Conservation (phyloP, 139 green algal species). For the Micromonas commoda region DNA sequence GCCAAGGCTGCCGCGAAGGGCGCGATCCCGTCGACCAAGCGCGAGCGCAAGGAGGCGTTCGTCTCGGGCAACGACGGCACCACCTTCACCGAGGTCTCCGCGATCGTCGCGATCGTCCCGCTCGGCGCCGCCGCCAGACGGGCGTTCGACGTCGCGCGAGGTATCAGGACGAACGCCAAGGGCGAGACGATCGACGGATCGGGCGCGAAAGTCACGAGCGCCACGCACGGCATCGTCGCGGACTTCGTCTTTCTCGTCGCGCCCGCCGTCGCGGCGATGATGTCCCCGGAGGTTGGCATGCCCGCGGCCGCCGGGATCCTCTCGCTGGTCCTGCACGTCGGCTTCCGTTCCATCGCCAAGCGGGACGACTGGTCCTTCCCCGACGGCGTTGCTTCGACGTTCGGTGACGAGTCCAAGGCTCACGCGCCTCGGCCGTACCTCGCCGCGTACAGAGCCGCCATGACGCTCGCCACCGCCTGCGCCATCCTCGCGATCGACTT, state of each 20-base stretch:
- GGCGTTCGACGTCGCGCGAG: background rate
- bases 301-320: background rate
- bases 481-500: slow-evolving; percentile 91
- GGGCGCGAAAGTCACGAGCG: background rate
- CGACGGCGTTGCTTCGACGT: background rate
- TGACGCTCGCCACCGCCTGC: slow-evolving; percentile 67
- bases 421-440: slow-evolving; percentile 40
- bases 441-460: slow-evolving; percentile 49
- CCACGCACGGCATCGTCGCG: background rate
- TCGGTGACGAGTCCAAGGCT: no score
- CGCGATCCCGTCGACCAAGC: background rate
- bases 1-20: no score
- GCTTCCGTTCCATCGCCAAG: background rate
- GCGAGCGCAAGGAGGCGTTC: slow-evolving; percentile 5
- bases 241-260: background rate
- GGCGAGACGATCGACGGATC: background rate
- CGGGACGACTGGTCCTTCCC: background rate
- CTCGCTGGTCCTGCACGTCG: background rate
- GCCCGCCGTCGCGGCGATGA: background rate
- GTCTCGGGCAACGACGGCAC: background rate
- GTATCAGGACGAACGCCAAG: slow-evolving; percentile 22
- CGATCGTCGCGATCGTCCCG: slow-evolving; percentile 3
- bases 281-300: background rate
- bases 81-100: slow-evolving; percentile 12
- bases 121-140: background rate